Evolutionary conservation across 208 protist species (phyloP), one percentile per base, ranked within the genome.

Genomic region (Leishmania mexicana): DNA sequence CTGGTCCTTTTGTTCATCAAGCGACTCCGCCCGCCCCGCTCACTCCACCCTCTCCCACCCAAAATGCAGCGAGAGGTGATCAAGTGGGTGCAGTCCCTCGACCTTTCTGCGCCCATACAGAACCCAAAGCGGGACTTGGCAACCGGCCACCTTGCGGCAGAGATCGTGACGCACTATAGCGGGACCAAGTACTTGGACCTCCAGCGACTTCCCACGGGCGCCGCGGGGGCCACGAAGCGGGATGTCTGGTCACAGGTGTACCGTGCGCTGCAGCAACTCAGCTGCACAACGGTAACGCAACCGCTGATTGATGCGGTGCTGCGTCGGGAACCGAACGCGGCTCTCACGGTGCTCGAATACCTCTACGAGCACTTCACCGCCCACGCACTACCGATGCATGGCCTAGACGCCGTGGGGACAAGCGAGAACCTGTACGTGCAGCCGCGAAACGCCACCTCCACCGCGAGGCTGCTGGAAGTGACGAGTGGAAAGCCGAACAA

Each of bases 51-150:
- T 3, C 60, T 7, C 60, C n/a, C 60, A 31, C n/a, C 24, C 1
- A 10, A 68, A 68, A 96, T 97, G 95, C 92, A 97, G 79, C 90
- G 95, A 1, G 98, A 99, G 57, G 81, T 99, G 35, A 93, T 99
- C 68, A 98, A 98, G 81, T 99, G 98, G 98, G 60, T 99, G n/a
- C 98, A 99, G 84, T 91, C 94, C 15, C 88, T 99, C 15, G 97
- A 99, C 62, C 88, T 99, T 31, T 93, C 95, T 2, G 92, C 92
- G 64, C 89, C 89, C 6, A 87, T 99, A 3, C 96, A 96, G 60
- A 98, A 99, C 88, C 92, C 96, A 2, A 90, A 91, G 70, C 85
- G 96, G n/a, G 98, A 99, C 81, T 90, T 99, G 28, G 87, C 96
- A 28, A 99, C 98, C 64, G 98, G 98, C 2, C 98, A 98, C 81